Evolutionary conservation across 495 filamentous ascomycete species (phyloP).

Genomic region (Hyaloscypha hepaticicola): DNA sequence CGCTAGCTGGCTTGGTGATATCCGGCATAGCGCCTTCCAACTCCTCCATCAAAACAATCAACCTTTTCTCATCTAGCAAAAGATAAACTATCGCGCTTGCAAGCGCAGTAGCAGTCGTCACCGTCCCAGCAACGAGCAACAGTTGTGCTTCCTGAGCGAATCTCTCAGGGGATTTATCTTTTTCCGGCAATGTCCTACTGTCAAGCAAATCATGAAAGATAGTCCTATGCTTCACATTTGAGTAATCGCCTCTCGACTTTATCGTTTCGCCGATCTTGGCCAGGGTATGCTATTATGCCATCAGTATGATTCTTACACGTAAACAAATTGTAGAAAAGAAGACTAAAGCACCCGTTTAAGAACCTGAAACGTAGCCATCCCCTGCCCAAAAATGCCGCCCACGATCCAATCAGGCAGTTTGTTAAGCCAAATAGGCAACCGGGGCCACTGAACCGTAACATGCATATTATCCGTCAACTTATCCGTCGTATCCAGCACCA

Average conservation of each 20-base stretch:
- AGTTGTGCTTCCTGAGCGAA: slow-evolving; percentile 33
- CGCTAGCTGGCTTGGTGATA: slow-evolving; percentile 15
- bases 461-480: slow-evolving; percentile 7
- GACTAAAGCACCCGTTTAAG: slow-evolving; percentile 6
- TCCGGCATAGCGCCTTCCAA: slow-evolving; percentile 29
- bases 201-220: slow-evolving; percentile 16
- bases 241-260: slow-evolving; percentile 1
- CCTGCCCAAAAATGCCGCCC: slow-evolving; percentile 1
- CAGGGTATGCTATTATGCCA: neutral
- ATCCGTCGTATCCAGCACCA: slow-evolving; percentile 14
- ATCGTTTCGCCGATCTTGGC: slow-evolving; percentile 12
- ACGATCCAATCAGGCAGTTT: slow-evolving; percentile 1
- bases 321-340: neutral
- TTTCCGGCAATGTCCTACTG: slow-evolving; percentile 26
- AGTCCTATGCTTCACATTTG: slow-evolving; percentile 11
- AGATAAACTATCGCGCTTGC: slow-evolving; percentile 34
- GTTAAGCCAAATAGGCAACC: slow-evolving; percentile 3
- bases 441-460: slow-evolving; percentile 8
- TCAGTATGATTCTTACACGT: neutral
- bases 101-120: slow-evolving; percentile 35
- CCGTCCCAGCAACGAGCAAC: slow-evolving; percentile 36
- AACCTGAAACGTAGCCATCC: neutral
- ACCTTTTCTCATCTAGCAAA: slow-evolving; percentile 31
- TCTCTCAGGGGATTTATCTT: slow-evolving; percentile 31
- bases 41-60: slow-evolving; percentile 32